These are phyloP conservation scores for Conidiobolus incongruus DNA, from an alignment of 371 early-diverging fungal species.

Conservation along the genomic window DNA sequence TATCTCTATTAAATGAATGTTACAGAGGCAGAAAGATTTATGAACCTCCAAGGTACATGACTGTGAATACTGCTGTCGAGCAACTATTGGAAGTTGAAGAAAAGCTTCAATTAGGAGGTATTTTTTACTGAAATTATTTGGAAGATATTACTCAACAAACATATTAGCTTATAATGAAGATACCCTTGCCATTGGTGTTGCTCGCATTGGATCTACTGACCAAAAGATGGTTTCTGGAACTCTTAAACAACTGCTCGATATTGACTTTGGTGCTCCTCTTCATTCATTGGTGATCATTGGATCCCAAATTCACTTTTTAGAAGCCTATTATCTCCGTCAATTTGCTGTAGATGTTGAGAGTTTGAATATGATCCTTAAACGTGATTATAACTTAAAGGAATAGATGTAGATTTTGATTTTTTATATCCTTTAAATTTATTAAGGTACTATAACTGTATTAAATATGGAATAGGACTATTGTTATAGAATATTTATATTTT, in stretches of 20 bases:
- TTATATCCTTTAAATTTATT: too few relatives aligned
- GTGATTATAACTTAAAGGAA: constrained; percentile 15
- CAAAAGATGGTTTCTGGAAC: constrained; percentile 70
- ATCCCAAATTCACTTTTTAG: constrained; percentile 77
- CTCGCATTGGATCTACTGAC: constrained; percentile 70
- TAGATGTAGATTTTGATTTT: not conserved
- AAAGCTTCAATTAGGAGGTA: constrained; percentile 27
- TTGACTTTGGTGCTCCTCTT: constrained; percentile 89
- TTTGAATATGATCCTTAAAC: constrained; percentile 42
- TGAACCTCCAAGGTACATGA: constrained; percentile 97
- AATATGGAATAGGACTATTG: too few relatives aligned
- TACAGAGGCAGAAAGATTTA: constrained; percentile 66
- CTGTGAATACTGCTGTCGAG: constrained; percentile 76
- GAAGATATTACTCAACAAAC: not conserved
- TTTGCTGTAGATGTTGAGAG: constrained; percentile 42
- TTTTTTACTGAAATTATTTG: too few relatives aligned
- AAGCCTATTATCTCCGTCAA: constrained; percentile 64
- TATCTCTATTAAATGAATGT: not conserved
- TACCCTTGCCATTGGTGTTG: constrained; percentile 85
- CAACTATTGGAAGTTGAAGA: constrained; percentile 88
- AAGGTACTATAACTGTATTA: too few relatives aligned
- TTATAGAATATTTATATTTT: too few relatives aligned
- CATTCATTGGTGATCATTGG: constrained; percentile 93
- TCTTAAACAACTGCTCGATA: constrained; percentile 48
- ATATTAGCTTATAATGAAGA: constrained; percentile 34